Evolutionary conservation across 352 stramenopile genomes (phyloP).

Genomic region (Globisporangium lucens): DNA sequence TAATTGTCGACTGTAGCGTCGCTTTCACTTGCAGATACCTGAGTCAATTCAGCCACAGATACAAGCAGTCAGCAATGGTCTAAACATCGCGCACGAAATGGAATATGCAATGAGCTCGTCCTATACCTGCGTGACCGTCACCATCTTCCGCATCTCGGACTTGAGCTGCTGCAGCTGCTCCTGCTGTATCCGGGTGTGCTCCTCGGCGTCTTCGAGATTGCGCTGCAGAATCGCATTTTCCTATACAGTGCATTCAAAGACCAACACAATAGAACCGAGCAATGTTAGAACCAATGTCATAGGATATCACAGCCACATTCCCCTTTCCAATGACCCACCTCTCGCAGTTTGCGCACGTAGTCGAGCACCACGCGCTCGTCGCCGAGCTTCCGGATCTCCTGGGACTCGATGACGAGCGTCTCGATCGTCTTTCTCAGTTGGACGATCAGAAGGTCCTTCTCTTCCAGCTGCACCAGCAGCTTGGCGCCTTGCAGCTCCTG

Average conservation of each 20-base stretch:
- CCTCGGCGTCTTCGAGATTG: conserved; percentile 71
- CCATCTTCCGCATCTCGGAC: conserved; percentile 53
- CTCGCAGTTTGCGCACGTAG: conserved; percentile 79
- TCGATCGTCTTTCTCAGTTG: conserved; percentile 84
- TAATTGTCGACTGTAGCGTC: not conserved
- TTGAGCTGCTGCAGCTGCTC: conserved; percentile 79
- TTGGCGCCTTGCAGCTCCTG: conserved; percentile 25
- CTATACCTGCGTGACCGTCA: conserved; percentile 31
- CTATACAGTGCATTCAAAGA: conserved; percentile 11
- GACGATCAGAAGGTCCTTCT: conserved; percentile 78
- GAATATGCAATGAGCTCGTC: not conserved
- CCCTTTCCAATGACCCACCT: conserved; percentile 26
- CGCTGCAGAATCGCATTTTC: conserved; percentile 66
- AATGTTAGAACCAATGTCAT: not conserved
- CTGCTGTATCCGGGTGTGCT: conserved; percentile 76
- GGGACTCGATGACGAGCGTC: conserved; percentile 59
- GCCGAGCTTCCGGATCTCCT: conserved; percentile 76
- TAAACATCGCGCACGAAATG: not conserved
- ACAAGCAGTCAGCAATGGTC: not conserved
- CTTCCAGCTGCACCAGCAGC: conserved; percentile 66
- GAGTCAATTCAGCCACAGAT: not conserved
- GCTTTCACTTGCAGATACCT: not conserved
- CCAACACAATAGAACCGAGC: not conserved
- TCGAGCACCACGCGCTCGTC: conserved; percentile 79
- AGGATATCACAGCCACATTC: not conserved